Percentiles rank a stretch among this genome's conserved stretches.
These are phyloP conservation scores for Tricholoma bakamatsutake DNA, from an alignment of 768 basidiomycete species.

Conservation along the genomic window DNA sequence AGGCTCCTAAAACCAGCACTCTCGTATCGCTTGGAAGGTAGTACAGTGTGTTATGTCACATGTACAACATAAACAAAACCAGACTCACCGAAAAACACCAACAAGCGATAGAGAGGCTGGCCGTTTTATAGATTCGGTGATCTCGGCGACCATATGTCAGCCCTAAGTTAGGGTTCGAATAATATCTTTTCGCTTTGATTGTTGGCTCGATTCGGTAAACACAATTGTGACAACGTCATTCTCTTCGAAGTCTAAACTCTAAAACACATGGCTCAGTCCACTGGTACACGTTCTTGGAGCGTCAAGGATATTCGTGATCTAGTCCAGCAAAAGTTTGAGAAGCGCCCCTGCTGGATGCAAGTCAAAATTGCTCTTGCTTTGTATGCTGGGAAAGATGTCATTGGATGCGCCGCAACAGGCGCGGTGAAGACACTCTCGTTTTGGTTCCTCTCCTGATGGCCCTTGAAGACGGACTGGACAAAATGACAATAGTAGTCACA, in stretches of 20 bases:
- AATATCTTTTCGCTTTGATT: not conserved
- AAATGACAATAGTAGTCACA: slow-evolving; percentile 11
- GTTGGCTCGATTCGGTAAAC: not conserved
- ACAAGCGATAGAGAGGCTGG: not conserved
- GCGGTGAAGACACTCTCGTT: slow-evolving; percentile 18
- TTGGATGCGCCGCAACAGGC: slow-evolving; percentile 14
- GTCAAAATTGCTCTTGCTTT: not conserved
- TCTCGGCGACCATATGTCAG: not conserved
- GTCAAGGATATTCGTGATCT: not conserved
- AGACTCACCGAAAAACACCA: too few relatives aligned
- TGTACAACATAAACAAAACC: too few relatives aligned
- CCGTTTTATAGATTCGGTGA: not conserved
- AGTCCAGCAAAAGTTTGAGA: not conserved
- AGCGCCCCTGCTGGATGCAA: slow-evolving; percentile 1
- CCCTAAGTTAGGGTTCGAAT: too few relatives aligned
- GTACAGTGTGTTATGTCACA: too few relatives aligned
- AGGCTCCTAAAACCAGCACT: too few relatives aligned
- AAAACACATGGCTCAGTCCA: not conserved
- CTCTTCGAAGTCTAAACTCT: not conserved
- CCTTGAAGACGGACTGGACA: slow-evolving; percentile 10
- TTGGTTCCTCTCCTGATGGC: slow-evolving; percentile 16
- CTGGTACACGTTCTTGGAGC: not conserved
- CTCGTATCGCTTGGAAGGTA: too few relatives aligned
- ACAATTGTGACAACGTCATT: not conserved
- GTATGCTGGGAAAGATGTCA: slow-evolving; percentile 12